A percentile compares a stretch with the other conserved stretches of the same genome.
Evolutionary conservation across 2,329 filamentous ascomycete genomes (phyloP).

Genomic region (Neonectria faginata): DNA sequence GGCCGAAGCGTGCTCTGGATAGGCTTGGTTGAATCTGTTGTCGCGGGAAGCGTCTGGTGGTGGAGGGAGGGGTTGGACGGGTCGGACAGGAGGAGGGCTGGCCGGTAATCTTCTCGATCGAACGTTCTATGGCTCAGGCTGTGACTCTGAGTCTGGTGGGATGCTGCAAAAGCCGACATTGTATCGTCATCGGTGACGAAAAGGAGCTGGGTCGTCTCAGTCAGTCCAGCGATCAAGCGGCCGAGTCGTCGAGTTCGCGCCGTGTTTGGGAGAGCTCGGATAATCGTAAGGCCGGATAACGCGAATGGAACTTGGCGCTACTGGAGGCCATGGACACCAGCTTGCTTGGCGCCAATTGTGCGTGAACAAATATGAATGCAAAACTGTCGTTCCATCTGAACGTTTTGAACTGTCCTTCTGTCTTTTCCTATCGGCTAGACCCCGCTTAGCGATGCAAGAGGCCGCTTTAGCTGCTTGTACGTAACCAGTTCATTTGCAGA

Average conservation of each 20-base stretch:
- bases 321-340: background rate
- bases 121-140: slow-evolving; percentile 1
- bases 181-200: slow-evolving; percentile 8
- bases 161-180: slow-evolving; percentile 5
- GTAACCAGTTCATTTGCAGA: slow-evolving; percentile 7
- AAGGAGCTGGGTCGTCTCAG: background rate
- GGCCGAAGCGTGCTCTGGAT: slow-evolving; percentile 5
- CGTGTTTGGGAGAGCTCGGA: slow-evolving; percentile 1
- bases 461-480: background rate
- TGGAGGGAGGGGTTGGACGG: slow-evolving; percentile 7
- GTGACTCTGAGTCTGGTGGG: slow-evolving; percentile 3
- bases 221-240: background rate
- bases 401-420: background rate
- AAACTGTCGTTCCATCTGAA: background rate
- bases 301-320: background rate
- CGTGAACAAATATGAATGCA: background rate
- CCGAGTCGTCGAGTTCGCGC: slow-evolving; percentile 5
- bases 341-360: background rate
- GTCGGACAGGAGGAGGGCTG: slow-evolving; percentile 5
- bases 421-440: background rate
- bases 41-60: slow-evolving; percentile 1
- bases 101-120: slow-evolving; percentile 5
- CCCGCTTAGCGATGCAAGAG: background rate
- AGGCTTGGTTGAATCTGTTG: background rate
- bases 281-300: background rate